Conservation (phyloP, 768 basidiomycete species). For the Kwoniella sp. region DNA sequence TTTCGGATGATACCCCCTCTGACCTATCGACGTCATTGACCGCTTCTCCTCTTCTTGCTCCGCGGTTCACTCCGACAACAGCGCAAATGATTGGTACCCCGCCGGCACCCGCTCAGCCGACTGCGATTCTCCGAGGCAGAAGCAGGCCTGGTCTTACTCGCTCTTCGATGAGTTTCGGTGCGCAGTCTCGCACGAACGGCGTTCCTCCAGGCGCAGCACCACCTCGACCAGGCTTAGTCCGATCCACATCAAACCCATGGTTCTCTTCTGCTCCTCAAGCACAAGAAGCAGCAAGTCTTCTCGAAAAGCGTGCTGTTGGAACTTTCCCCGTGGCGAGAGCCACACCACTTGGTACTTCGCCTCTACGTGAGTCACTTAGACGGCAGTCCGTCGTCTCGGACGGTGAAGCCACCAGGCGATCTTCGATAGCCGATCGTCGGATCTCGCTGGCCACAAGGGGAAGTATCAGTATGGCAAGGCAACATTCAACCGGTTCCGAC, state of each 20-base stretch:
- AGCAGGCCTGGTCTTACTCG: slow-evolving; percentile 24
- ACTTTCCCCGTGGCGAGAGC: slow-evolving; percentile 34
- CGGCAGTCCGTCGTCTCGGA: slow-evolving; percentile 39
- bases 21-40: slow-evolving; percentile 14
- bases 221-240: slow-evolving; percentile 32
- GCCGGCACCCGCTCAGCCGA: slow-evolving; percentile 35
- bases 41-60: slow-evolving; percentile 6
- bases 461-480: not conserved
- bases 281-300: slow-evolving; percentile 1
- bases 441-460: slow-evolving; percentile 6
- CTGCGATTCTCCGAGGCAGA: slow-evolving; percentile 18
- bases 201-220: slow-evolving; percentile 36
- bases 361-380: slow-evolving; percentile 32
- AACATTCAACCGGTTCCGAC: slow-evolving; percentile 10
- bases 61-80: slow-evolving; percentile 3
- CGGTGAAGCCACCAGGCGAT: slow-evolving; percentile 22
- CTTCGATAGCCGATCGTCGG: slow-evolving; percentile 16
- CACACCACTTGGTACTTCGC: slow-evolving; percentile 36
- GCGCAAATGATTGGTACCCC: slow-evolving; percentile 31
- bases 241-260: slow-evolving; percentile 37
- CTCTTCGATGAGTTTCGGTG: slow-evolving; percentile 30
- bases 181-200: slow-evolving; percentile 21
- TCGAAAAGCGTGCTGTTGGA: slow-evolving; percentile 20
- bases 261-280: slow-evolving; percentile 16
- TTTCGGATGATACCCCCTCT: slow-evolving; percentile 7